phyloP scores from a whole-genome alignment of 1,139 yeast species.

The Yamadazyma friedrichii region DNA sequence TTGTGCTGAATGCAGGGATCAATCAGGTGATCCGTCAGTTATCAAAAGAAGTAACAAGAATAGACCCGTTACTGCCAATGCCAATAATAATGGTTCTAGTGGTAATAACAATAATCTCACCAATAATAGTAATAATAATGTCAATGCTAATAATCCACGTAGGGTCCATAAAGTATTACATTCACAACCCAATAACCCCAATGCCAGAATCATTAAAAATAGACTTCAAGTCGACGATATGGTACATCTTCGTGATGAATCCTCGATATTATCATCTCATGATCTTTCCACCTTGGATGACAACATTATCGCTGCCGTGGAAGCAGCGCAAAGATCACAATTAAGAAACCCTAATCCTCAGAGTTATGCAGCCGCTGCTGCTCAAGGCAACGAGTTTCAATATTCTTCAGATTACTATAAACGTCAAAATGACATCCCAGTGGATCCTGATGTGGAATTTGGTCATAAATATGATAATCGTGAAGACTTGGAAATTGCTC shows the following conservation, averaged over 20 bases:
- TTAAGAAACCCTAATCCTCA: slow-evolving; percentile 13
- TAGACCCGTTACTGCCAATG: slow-evolving; percentile 9
- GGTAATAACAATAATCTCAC: neutral
- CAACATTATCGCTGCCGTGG: slow-evolving; percentile 66
- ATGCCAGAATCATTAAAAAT: slow-evolving; percentile 23
- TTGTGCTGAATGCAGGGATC: slow-evolving; percentile 70
- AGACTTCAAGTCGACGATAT: slow-evolving; percentile 32
- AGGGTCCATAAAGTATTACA: slow-evolving; percentile 18
- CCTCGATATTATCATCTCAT: slow-evolving; percentile 27
- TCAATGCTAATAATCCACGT: slow-evolving; percentile 1
- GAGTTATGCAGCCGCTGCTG: slow-evolving; percentile 37
- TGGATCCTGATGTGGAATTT: slow-evolving; percentile 59
- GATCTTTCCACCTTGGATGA: slow-evolving; percentile 48
- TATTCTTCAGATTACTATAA: slow-evolving; percentile 19
- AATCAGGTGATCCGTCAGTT: slow-evolving; percentile 30
- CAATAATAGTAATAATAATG: too few species aligned
- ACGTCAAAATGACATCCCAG: slow-evolving; percentile 34
- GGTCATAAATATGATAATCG: slow-evolving; percentile 43
- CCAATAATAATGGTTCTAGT: neutral
- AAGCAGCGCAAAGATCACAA: slow-evolving; percentile 53
- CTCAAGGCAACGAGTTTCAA: slow-evolving; percentile 29
- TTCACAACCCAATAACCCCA: slow-evolving; percentile 22
- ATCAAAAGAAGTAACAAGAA: slow-evolving; percentile 29
- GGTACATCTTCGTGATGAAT: slow-evolving; percentile 34
- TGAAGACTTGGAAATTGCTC: slow-evolving; percentile 63